A percentile compares a stretch with the other conserved stretches of the same genome.
phyloP scores from a whole-genome alignment of 202 grass and related monocot species.

The Thinopyrum obtusiflorum region DNA sequence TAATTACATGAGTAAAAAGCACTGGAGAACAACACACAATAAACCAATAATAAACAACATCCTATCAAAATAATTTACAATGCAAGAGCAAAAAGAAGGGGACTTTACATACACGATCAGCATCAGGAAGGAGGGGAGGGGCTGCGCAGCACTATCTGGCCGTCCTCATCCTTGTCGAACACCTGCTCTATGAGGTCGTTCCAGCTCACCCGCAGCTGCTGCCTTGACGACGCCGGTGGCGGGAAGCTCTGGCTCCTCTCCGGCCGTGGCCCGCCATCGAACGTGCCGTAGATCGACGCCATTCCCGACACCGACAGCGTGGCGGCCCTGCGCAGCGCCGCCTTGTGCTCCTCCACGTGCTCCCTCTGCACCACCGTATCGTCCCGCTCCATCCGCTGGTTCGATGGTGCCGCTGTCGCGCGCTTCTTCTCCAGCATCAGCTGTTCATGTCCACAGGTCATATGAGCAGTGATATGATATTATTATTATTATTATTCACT shows the following conservation, averaged over 20 bases:
- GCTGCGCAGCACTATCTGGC: slow-evolving; percentile 59
- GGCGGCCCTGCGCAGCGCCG: slow-evolving; percentile 60
- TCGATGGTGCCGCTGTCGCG: slow-evolving; percentile 47
- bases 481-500: too few species aligned
- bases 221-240: slow-evolving; percentile 21
- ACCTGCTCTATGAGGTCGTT: slow-evolving; percentile 80
- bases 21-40: not conserved
- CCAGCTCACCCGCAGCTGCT: slow-evolving; percentile 70
- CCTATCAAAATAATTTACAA: not conserved
- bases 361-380: slow-evolving; percentile 56
- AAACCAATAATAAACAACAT: not conserved
- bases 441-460: slow-evolving; percentile 29
- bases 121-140: slow-evolving; percentile 21
- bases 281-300: slow-evolving; percentile 65
- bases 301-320: slow-evolving; percentile 70
- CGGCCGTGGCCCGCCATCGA: slow-evolving; percentile 14
- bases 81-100: not conserved
- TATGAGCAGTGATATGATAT: not conserved
- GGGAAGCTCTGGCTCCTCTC: slow-evolving; percentile 47
- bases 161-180: slow-evolving; percentile 67
- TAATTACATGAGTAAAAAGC: not conserved
- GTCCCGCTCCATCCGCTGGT: slow-evolving; percentile 86
- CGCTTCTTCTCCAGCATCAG: slow-evolving; percentile 66
- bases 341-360: slow-evolving; percentile 74
- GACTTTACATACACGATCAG: slow-evolving; percentile 13